These are phyloP conservation scores for Plasmodium adleri DNA, from an alignment of 169 alveolate species.

Conservation along the genomic window DNA sequence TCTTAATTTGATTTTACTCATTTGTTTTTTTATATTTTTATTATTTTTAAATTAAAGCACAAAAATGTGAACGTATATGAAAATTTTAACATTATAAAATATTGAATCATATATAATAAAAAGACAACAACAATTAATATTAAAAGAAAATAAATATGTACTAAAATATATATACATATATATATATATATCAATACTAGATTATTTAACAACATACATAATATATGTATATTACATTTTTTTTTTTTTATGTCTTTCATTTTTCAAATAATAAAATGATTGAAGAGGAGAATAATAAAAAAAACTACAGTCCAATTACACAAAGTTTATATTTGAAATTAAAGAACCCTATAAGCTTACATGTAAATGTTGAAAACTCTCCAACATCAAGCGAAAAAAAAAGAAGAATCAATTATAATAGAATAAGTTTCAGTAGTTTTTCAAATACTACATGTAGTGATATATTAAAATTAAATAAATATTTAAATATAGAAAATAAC, in stretches of 20 bases:
- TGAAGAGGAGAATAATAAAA: conserved; percentile 4
- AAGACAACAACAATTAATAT: too few relatives aligned
- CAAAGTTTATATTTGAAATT: conserved; percentile 51
- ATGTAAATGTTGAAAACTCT: conserved; percentile 30
- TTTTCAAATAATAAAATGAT: too few relatives aligned
- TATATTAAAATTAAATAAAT: conserved; percentile 56
- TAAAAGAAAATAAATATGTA: too few relatives aligned
- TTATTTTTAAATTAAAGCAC: too few relatives aligned
- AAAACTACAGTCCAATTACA: conserved; percentile 31
- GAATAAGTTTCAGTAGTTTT: conserved; percentile 70
- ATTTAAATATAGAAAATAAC: conserved; percentile 42
- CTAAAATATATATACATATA: too few relatives aligned
- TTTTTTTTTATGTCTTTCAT: too few relatives aligned
- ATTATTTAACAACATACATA: too few relatives aligned
- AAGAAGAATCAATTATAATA: conserved; percentile 4
- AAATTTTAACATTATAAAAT: too few relatives aligned
- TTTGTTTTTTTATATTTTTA: background rate
- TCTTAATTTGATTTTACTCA: background rate
- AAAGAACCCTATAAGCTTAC: conserved; percentile 55
- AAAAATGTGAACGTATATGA: too few relatives aligned
- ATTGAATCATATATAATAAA: too few relatives aligned
- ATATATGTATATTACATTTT: too few relatives aligned
- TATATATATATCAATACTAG: too few relatives aligned
- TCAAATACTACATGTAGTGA: conserved; percentile 77
- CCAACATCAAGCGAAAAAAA: conserved; percentile 34